Conservation (phyloP, 2,329 filamentous ascomycete species). For the Aureobasidium sp. region DNA sequence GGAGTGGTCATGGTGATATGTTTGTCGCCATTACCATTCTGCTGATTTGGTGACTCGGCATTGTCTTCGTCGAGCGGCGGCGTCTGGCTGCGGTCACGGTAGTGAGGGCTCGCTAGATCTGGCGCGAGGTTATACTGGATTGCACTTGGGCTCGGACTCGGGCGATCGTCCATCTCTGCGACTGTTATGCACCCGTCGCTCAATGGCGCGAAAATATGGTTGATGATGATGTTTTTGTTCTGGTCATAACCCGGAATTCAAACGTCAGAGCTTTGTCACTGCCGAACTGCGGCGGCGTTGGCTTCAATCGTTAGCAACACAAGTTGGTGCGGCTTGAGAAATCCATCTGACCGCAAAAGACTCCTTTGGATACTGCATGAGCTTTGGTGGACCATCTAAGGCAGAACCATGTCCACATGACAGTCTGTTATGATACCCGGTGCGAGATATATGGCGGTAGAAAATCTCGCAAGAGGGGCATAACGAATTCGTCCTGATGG, state of each 20-base stretch:
- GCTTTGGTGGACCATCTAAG: not conserved
- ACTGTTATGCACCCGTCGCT: not conserved
- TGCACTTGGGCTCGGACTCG: conserved; percentile 10
- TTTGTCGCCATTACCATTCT: not conserved
- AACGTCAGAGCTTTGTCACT: conserved; percentile 4
- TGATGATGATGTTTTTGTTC: conserved; percentile 1
- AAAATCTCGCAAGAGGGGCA: conserved; percentile 2
- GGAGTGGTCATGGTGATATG: conserved; percentile 21
- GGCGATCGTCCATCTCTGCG: not conserved
- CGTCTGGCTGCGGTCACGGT: not conserved
- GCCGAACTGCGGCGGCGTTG: not conserved
- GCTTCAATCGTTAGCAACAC: not conserved
- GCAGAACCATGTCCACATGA: not conserved
- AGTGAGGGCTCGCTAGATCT: not conserved
- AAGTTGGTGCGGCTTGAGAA: too few relatives aligned
- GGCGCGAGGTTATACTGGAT: not conserved
- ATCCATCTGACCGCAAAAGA: not conserved
- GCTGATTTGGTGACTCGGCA: not conserved
- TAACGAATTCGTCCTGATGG: too few relatives aligned
- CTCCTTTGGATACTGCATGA: not conserved
- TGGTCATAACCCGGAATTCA: not conserved
- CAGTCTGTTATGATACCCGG: not conserved
- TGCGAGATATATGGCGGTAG: not conserved
- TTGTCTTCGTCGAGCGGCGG: not conserved
- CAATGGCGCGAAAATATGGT: not conserved